Evolutionary conservation across 1,139 yeast species (phyloP), one percentile per base, ranked within the genome.

Genomic region (Debaryomyces sp.): DNA sequence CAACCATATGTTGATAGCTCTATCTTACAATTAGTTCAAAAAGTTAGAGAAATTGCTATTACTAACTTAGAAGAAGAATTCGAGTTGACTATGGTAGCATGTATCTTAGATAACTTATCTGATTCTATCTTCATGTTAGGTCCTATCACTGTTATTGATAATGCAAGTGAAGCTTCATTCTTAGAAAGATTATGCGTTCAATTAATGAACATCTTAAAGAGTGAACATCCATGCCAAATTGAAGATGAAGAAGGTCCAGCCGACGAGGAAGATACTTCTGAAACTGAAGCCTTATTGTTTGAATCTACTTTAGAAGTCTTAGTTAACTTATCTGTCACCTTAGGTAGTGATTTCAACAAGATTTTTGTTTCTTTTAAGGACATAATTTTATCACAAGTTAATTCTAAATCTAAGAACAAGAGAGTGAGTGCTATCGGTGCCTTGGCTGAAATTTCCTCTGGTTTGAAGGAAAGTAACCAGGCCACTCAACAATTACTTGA

Each of bases 381-480:
- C 50, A 70, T 82, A 43, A 76, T 94, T 50, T 70, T 81, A 54
- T 67, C 81, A 47, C 82, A 86, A 66, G 81, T 84, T 53, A 73
- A 78, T 49, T 80, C 88, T 52, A 83, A 85, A 66, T 82, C 87
- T 47, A 85, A 84, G 70, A 68, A 67, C 52, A 94, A 89, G 77
- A 84, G 97, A 67, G 88, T 89, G 41, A 80, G 89, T 46, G 86
- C 95, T 42, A 82, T 90, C 57, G 98, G 98, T 55, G 89, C 95
- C 40, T 76, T 91, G 55, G 97, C 98, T 39, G 99, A 92, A 69
- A 84, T 94, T 55, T 82, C 89, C 47, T 81, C 81, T 50, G 95
- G 95, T 50, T 75, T 94, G 77, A 85, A 87, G 64, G 66, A 77
- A 36, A 68, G 81, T 54, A 84, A 89, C 60, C 88, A 89, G 52